Evolutionary conservation across 148 eudicot genomes (phyloP).

Genomic region (Rhododendron griersonianum): DNA sequence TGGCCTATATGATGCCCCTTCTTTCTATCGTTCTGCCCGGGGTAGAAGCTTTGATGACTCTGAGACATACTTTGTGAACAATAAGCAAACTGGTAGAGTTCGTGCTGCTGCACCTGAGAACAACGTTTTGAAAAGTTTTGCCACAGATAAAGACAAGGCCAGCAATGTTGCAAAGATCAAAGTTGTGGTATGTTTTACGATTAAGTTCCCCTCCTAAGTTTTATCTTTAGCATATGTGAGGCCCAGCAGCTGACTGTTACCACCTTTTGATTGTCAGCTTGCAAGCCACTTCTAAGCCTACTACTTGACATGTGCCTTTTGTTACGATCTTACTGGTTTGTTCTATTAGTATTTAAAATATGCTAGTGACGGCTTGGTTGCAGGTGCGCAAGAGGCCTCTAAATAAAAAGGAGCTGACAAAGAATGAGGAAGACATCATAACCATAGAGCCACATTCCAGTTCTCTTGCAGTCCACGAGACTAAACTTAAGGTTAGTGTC

Average conservation of each 20-base stretch:
- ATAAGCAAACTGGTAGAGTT: conserved; percentile 56
- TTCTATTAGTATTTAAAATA: background rate
- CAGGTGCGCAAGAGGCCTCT: conserved; percentile 98
- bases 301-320: background rate
- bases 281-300: background rate
- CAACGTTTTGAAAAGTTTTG: conserved; percentile 50
- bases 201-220: background rate
- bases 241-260: conserved; percentile 4
- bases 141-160: conserved; percentile 74
- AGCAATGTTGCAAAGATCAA: conserved; percentile 90
- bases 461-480: conserved; percentile 80
- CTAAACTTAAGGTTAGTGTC: conserved; percentile 75
- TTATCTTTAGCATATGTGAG: background rate
- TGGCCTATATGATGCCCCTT: conserved; percentile 40
- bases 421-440: conserved; percentile 91
- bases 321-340: background rate
- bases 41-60: conserved; percentile 75
- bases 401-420: conserved; percentile 85
- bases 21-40: conserved; percentile 46
- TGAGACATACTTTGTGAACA: conserved; percentile 47
- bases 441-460: conserved; percentile 53
- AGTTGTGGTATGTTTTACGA: conserved; percentile 78
- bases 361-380: conserved; percentile 7
- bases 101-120: conserved; percentile 63
- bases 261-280: conserved; percentile 8